Conservation (phyloP, 2,329 filamentous ascomycete genomes). For the Remersonia thermophila region DNA sequence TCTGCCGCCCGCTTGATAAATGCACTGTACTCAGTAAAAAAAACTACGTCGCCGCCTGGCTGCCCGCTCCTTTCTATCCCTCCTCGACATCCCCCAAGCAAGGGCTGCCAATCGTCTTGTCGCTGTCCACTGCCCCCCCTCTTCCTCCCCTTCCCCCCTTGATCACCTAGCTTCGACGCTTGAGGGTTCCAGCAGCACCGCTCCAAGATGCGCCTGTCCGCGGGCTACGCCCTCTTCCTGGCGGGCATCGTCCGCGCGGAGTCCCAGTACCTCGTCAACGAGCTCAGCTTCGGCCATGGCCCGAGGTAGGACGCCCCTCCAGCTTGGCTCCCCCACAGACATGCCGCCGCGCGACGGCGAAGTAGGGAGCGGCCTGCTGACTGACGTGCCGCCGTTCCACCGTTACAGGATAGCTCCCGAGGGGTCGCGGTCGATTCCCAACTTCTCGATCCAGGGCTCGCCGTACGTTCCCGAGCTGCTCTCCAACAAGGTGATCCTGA, state of each 20-base stretch:
- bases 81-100: not conserved
- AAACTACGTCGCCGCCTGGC: no score
- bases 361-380: conserved; percentile 28
- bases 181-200: not conserved
- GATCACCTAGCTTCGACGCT: not conserved
- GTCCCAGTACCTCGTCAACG: conserved; percentile 56
- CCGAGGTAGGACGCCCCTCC: conserved; percentile 34
- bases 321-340: no score
- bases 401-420: conserved; percentile 50
- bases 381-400: not conserved
- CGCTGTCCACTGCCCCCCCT: not conserved
- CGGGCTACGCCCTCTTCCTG: conserved; percentile 24
- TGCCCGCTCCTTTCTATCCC: not conserved
- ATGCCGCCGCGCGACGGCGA: no score
- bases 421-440: conserved; percentile 37
- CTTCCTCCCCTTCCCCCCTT: not conserved
- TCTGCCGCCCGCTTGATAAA: conserved; percentile 3
- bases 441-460: conserved; percentile 43
- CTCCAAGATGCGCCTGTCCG: conserved; percentile 31
- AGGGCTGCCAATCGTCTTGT: no score
- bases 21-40: not conserved
- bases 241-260: conserved; percentile 37
- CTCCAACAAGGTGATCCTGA: conserved; percentile 85
- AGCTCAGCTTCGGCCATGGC: conserved; percentile 66
- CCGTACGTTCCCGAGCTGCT: conserved; percentile 50